These are phyloP conservation scores for Verbascum thapsus DNA, from an alignment of 257 asterid species.

Conservation along the genomic window DNA sequence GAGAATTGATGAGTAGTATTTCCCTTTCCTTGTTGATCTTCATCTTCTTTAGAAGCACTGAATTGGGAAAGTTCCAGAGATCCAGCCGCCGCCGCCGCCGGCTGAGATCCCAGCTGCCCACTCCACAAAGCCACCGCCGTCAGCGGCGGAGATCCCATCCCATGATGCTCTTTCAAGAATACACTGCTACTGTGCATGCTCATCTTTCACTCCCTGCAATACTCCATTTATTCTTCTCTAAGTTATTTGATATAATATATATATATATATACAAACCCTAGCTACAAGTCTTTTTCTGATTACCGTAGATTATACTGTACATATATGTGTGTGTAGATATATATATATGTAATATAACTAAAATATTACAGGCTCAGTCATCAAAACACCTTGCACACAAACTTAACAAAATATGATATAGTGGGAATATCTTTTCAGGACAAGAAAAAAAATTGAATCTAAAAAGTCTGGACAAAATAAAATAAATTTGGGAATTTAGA, in stretches of 20 bases:
- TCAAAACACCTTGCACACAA: not conserved
- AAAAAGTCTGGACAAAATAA: slow-evolving; percentile 10
- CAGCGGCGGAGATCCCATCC: slow-evolving; percentile 28
- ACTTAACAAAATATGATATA: not conserved
- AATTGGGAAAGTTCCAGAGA: slow-evolving; percentile 35
- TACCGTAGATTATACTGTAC: no score
- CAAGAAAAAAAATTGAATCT: not conserved
- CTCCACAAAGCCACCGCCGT: slow-evolving; percentile 54
- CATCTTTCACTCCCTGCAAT: slow-evolving; percentile 33
- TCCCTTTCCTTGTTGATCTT: slow-evolving; percentile 29
- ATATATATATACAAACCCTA: no score
- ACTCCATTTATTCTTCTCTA: no score
- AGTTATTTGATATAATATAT: no score
- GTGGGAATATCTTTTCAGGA: not conserved
- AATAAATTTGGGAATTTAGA: not conserved
- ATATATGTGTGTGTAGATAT: no score
- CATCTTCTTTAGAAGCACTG: slow-evolving; percentile 25
- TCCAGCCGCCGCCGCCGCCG: slow-evolving; percentile 27
- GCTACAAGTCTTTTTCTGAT: no score
- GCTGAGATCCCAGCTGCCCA: slow-evolving; percentile 45
- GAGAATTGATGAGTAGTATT: slow-evolving; percentile 36
- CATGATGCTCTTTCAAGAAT: slow-evolving; percentile 49
- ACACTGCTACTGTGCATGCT: slow-evolving; percentile 41
- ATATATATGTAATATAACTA: no score
- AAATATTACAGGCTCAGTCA: not conserved